Conservation (phyloP, 2,329 filamentous ascomycete genomes). For the Podosphaera fusca region DNA sequence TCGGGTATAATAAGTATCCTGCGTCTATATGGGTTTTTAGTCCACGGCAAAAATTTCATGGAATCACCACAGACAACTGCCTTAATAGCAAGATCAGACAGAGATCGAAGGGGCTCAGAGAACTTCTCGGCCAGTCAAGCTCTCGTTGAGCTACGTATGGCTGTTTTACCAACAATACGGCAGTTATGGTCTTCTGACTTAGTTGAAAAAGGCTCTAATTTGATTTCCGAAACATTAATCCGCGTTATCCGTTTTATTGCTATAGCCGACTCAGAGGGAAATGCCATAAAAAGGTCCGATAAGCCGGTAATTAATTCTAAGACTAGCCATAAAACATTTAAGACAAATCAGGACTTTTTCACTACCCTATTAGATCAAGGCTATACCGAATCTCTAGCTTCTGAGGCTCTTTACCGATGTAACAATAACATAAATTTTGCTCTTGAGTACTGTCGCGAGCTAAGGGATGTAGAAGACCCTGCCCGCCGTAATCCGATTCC, state of each 20-base stretch:
- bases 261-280: constrained; percentile 50
- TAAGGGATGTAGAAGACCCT: constrained; percentile 29
- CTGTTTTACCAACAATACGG: constrained; percentile 51
- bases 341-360: constrained; percentile 25
- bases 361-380: constrained; percentile 17
- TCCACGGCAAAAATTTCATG: constrained; percentile 55
- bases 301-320: constrained; percentile 23
- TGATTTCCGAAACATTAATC: constrained; percentile 56
- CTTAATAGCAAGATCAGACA: constrained; percentile 27
- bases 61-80: constrained; percentile 44
- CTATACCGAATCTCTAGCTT: constrained; percentile 37
- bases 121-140: constrained; percentile 52
- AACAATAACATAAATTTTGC: constrained; percentile 39
- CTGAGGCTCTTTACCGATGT: constrained; percentile 65
- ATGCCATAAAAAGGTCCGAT: constrained; percentile 38
- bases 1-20: constrained; percentile 61
- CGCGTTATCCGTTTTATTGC: constrained; percentile 64
- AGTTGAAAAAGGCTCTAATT: constrained; percentile 56
- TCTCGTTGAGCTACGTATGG: constrained; percentile 62
- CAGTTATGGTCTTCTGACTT: constrained; percentile 70
- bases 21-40: constrained; percentile 54
- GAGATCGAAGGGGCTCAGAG: constrained; percentile 31
- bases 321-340: constrained; percentile 23
- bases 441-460: constrained; percentile 51
- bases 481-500: constrained; percentile 47